These are phyloP conservation scores for Microdochium nivale DNA, from an alignment of 2,329 filamentous ascomycete species.

Conservation along the genomic window DNA sequence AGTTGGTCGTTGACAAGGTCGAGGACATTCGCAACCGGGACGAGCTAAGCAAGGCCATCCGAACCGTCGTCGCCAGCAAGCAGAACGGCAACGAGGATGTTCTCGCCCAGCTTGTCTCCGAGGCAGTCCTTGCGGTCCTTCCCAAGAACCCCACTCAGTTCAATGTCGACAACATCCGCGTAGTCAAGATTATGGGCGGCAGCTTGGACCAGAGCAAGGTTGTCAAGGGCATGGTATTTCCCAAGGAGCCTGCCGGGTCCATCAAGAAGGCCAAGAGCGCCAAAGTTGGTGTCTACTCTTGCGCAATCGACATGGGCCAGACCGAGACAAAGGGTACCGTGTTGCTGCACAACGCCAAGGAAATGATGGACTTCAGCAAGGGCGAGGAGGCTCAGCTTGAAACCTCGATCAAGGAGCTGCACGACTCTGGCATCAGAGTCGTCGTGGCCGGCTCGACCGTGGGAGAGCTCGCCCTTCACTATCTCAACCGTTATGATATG, in stretches of 20 bases:
- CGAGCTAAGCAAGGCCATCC: conserved; percentile 89
- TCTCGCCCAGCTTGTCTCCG: conserved; percentile 77
- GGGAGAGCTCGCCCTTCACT: conserved; percentile 92
- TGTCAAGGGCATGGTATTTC: conserved; percentile 97
- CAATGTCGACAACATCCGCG: conserved; percentile 97
- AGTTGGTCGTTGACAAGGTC: conserved; percentile 85
- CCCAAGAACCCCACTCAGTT: conserved; percentile 95
- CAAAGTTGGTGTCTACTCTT: conserved; percentile 95
- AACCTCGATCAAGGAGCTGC: conserved; percentile 83
- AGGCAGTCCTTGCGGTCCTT: conserved; percentile 76
- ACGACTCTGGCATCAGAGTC: conserved; percentile 88
- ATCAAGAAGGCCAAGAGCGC: conserved; percentile 88
- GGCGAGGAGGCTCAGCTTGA: conserved; percentile 93
- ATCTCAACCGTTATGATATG: conserved; percentile 95
- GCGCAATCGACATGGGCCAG: conserved; percentile 88
- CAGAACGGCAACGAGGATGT: conserved; percentile 90
- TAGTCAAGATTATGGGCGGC: conserved; percentile 99
- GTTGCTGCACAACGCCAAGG: conserved; percentile 90
- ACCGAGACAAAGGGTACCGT: conserved; percentile 99
- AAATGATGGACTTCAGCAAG: conserved; percentile 98
- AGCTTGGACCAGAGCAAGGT: conserved; percentile 90
- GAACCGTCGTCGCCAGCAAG: conserved; percentile 93
- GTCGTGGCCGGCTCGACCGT: conserved; percentile 89
- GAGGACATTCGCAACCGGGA: conserved; percentile 70
- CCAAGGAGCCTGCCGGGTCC: conserved; percentile 83